Conservation (phyloP, 129 eudicot genomes). For the Helichrysum umbraculigerum region DNA sequence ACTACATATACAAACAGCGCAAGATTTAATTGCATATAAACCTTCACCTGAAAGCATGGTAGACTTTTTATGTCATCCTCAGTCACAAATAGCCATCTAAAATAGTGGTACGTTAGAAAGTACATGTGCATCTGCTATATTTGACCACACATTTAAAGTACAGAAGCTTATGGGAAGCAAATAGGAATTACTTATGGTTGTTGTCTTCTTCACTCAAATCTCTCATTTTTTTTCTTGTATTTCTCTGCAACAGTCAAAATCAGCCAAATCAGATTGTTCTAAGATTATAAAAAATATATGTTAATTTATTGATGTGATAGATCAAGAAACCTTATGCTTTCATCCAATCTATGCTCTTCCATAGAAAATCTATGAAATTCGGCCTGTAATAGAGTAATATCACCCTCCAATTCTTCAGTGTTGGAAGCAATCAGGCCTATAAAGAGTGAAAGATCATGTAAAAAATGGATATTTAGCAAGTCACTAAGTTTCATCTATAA, state of each 20-base stretch:
- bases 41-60: constrained; percentile 81
- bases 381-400: constrained; percentile 60
- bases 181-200: constrained; percentile 60
- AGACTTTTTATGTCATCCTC: constrained; percentile 67
- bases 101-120: constrained; percentile 10
- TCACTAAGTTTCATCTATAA: background rate
- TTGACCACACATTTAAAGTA: background rate
- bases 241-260: constrained; percentile 53
- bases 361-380: constrained; percentile 77
- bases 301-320: constrained; percentile 3
- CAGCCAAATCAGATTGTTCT: background rate
- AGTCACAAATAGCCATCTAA: constrained; percentile 93
- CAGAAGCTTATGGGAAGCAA: constrained; percentile 41
- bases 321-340: constrained; percentile 68
- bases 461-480: background rate
- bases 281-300: background rate
- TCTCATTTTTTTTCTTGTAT: constrained; percentile 89
- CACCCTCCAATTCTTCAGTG: constrained; percentile 71
- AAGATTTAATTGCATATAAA: background rate
- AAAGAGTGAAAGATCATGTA: constrained; percentile 11
- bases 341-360: constrained; percentile 81
- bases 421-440: constrained; percentile 88
- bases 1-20: background rate
- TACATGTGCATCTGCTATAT: background rate
- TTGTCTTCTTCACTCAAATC: too few relatives aligned